A percentile compares a stretch with the other conserved stretches of the same genome.
phyloP scores from a whole-genome alignment of 192 early-diverging fungal genomes.

The Backusella morwellensis region DNA sequence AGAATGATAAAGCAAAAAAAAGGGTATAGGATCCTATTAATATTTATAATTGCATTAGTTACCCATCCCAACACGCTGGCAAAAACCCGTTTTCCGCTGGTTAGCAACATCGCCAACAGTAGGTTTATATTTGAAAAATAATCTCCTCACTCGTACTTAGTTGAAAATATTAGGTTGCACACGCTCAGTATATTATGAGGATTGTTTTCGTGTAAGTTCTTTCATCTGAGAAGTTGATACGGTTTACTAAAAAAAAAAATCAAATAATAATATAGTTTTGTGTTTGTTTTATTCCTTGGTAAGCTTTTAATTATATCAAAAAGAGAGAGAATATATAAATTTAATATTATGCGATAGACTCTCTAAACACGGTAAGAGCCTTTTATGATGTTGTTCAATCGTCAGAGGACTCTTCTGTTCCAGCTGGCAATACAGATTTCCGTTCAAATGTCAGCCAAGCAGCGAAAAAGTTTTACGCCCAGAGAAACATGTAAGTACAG shows the following conservation, averaged over 20 bases:
- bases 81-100: slow-evolving; percentile 46
- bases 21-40: not conserved
- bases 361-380: slow-evolving; percentile 44
- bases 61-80: slow-evolving; percentile 49
- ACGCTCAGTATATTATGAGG: slow-evolving; percentile 42
- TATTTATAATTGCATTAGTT: slow-evolving; percentile 30
- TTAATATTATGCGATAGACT: slow-evolving; percentile 31
- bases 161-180: slow-evolving; percentile 19
- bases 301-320: slow-evolving; percentile 5
- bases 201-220: slow-evolving; percentile 50
- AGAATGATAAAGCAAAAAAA: too few species aligned
- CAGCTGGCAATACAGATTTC: slow-evolving; percentile 23
- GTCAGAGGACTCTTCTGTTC: slow-evolving; percentile 13
- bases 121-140: slow-evolving; percentile 3
- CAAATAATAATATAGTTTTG: slow-evolving; percentile 40
- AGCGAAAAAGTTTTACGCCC: slow-evolving; percentile 54
- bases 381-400: slow-evolving; percentile 18
- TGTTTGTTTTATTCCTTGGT: slow-evolving; percentile 56
- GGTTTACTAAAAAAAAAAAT: not conserved
- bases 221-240: not conserved
- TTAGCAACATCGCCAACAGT: slow-evolving; percentile 41
- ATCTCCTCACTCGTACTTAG: not conserved
- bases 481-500: slow-evolving; percentile 50
- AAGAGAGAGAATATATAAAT: not conserved
- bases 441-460: slow-evolving; percentile 35